Evolutionary conservation across 2,329 filamentous ascomycete species (phyloP).

Genomic region (Rutstroemia sp.): DNA sequence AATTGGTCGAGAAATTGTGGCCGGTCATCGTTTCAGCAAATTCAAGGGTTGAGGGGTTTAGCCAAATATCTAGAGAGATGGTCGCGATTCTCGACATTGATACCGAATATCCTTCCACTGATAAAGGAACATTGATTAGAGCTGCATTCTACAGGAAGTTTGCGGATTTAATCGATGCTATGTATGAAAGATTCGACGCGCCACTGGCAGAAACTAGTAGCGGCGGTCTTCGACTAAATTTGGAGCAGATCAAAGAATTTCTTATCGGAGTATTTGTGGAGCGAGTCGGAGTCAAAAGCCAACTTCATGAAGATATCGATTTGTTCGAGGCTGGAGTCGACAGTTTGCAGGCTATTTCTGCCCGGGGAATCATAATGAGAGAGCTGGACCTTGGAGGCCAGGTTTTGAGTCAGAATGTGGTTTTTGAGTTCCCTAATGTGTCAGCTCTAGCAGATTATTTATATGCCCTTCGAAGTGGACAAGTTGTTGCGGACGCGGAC

Average conservation of each 20-base stretch:
- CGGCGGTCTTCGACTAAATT: not conserved
- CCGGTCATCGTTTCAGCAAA: slow-evolving; percentile 46
- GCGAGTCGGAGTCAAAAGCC: slow-evolving; percentile 3
- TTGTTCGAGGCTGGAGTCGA: slow-evolving; percentile 53
- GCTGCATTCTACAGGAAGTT: slow-evolving; percentile 40
- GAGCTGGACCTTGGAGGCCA: slow-evolving; percentile 41
- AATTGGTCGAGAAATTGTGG: slow-evolving; percentile 43
- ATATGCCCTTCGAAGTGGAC: slow-evolving; percentile 35
- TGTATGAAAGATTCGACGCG: slow-evolving; percentile 25
- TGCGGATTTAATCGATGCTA: slow-evolving; percentile 35
- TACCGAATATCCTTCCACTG: slow-evolving; percentile 39
- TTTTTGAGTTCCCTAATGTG: slow-evolving; percentile 50
- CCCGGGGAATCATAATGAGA: slow-evolving; percentile 43
- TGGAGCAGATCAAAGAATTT: slow-evolving; percentile 9
- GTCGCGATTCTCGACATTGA: slow-evolving; percentile 40
- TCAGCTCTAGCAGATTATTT: slow-evolving; percentile 40
- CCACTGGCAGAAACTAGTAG: not conserved
- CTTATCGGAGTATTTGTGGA: slow-evolving; percentile 6
- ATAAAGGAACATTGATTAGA: slow-evolving; percentile 48
- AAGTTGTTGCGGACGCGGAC: slow-evolving; percentile 18
- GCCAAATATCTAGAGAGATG: slow-evolving; percentile 44
- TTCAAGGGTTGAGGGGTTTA: slow-evolving; percentile 41
- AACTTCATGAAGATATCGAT: slow-evolving; percentile 37
- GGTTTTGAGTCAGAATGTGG: slow-evolving; percentile 45
- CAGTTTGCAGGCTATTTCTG: slow-evolving; percentile 48